Evolutionary conservation across 495 filamentous ascomycete species (phyloP), one percentile per base, ranked within the genome.

Genomic region (Hamigera avellanea): DNA sequence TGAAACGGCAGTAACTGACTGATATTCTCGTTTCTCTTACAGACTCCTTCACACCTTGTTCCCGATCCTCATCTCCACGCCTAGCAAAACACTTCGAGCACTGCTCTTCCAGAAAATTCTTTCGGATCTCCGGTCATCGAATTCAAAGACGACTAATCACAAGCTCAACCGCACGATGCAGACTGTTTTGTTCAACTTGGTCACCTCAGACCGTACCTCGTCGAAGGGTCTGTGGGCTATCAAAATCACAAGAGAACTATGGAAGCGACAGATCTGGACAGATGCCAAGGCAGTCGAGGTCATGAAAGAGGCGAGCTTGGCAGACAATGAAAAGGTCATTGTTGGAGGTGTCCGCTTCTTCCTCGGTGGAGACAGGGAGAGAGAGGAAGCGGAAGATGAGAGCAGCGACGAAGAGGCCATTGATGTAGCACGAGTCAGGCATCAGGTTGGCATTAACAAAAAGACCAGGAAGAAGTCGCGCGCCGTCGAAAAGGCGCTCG

Each of bases 161-260:
- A 78, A 74, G 41, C 73, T 99, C 26, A 99, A 99, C 57, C 73
- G 81, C 25, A 87, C 83, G 5, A 83, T 95, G 45, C 91, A 96
- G 57, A 88, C 82, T 1, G 86, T 88, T 14, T 71, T 96, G 30
- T 91, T 85, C 63, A 91, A 94, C 55, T 69, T 99, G 21, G 72
- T 96, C 16, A 84, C 80, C 13, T 80, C 80, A 3, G 88, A 99
- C 54, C 72, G 81, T 28, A 72, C 80, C 16, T 87, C 85, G 2
- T 71, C 80, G 13, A 89, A 93, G 53, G 86, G 83, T 12, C 64
- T 95, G 36, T 99, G 93, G 91, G 88, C 93, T 4, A 84, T 93
- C 29, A 93, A 89, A 52, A 61, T 94, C 29, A 86, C 85, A 18
- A 70, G 83, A 43, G 86, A 93, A 58, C 54, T 93, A 45, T 94